phyloP scores from a whole-genome alignment of 108 stramenopile genomes.

The Epithemia pelagica region DNA sequence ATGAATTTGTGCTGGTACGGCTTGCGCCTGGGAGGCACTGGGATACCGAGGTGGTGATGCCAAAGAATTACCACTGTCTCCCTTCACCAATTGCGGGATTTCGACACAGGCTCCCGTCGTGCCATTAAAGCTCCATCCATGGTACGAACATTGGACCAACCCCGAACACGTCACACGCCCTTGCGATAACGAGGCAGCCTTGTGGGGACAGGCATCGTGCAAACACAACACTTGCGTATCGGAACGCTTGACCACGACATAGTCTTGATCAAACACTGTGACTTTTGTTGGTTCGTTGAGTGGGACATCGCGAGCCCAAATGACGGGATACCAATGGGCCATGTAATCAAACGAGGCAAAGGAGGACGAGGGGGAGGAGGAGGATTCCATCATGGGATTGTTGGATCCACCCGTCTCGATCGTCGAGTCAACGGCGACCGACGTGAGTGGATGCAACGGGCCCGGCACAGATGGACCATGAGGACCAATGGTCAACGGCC shows the following conservation, averaged over 20 bases:
- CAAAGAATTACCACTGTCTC: neutral
- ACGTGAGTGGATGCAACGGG: too few relatives aligned
- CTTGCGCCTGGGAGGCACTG: constrained; percentile 23
- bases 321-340: constrained; percentile 56
- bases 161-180: constrained; percentile 50
- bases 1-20: constrained; percentile 33
- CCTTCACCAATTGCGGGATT: constrained; percentile 39
- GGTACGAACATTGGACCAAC: constrained; percentile 43
- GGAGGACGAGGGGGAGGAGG: neutral
- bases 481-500: too few relatives aligned
- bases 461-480: too few relatives aligned
- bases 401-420: too few relatives aligned
- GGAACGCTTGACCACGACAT: constrained; percentile 37
- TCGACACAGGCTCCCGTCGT: constrained; percentile 40
- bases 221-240: constrained; percentile 8
- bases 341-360: constrained; percentile 53
- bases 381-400: too few relatives aligned
- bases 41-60: neutral
- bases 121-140: constrained; percentile 67
- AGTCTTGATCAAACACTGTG: constrained; percentile 64
- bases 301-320: constrained; percentile 52
- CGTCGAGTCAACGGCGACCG: too few relatives aligned
- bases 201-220: constrained; percentile 57
- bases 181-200: constrained; percentile 46
- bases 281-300: constrained; percentile 45